A percentile compares a stretch with the other conserved stretches of the same genome.
phyloP scores from a whole-genome alignment of 2,329 filamentous ascomycete genomes.

The Sarocladium strictum region DNA sequence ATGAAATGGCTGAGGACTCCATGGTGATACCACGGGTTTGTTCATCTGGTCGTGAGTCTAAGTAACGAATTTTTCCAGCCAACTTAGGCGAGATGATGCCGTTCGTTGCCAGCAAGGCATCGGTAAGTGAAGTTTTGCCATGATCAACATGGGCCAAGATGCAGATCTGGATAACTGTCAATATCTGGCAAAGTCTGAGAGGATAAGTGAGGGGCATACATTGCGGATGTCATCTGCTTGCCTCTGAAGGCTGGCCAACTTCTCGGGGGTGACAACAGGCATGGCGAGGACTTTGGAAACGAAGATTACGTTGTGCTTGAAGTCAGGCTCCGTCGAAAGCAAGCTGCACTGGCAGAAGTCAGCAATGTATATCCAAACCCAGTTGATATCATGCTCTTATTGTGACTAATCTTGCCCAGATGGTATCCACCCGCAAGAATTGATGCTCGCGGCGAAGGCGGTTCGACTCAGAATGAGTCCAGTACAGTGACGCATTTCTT shows the following conservation, averaged over 20 bases:
- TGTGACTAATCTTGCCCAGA: constrained; percentile 11
- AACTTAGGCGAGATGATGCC: constrained; percentile 98
- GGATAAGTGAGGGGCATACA: constrained; percentile 45
- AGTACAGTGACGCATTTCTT: constrained; percentile 5
- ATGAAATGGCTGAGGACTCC: constrained; percentile 96
- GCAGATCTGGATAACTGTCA: constrained; percentile 60
- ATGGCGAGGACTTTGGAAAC: constrained; percentile 45
- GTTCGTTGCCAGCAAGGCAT: constrained; percentile 95
- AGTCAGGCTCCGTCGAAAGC: background rate
- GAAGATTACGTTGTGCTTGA: background rate
- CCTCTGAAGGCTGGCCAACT: constrained; percentile 83
- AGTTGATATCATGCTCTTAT: background rate
- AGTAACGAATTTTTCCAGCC: constrained; percentile 94
- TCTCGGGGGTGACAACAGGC: constrained; percentile 87
- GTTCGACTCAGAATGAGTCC: constrained; percentile 6
- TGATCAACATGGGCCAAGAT: constrained; percentile 97
- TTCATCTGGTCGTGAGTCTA: constrained; percentile 94
- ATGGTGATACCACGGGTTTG: constrained; percentile 98
- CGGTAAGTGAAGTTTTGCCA: constrained; percentile 95
- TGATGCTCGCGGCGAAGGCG: background rate
- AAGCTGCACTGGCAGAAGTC: background rate
- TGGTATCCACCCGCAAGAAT: constrained; percentile 2
- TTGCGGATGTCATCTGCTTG: constrained; percentile 88
- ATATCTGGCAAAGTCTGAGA: background rate
- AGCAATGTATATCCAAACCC: constrained; percentile 6